Conservation (phyloP, 768 basidiomycete species). For the Pseudohyphozyma bogoriensis region DNA sequence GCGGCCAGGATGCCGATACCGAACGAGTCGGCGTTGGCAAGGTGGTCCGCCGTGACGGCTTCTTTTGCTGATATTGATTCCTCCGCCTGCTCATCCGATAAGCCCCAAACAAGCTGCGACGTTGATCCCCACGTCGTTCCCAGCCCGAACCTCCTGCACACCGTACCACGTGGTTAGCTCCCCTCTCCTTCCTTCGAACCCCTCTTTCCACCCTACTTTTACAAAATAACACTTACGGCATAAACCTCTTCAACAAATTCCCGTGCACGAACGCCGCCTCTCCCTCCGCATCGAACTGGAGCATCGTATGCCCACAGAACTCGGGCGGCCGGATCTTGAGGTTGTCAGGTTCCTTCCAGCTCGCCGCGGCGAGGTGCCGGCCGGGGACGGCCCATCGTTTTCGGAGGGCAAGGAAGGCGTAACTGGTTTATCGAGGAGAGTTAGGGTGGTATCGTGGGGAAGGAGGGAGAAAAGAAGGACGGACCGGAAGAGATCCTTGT, state of each 20-base stretch:
- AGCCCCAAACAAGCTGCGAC: too few relatives aligned
- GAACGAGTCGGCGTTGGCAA: slow-evolving; percentile 35
- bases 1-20: slow-evolving; percentile 35
- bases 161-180: not conserved
- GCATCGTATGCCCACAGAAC: slow-evolving; percentile 36
- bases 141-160: slow-evolving; percentile 19
- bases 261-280: slow-evolving; percentile 38
- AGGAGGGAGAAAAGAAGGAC: not conserved
- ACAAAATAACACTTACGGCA: not conserved
- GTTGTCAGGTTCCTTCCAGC: slow-evolving; percentile 16
- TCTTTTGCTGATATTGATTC: too few relatives aligned
- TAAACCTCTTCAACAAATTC: slow-evolving; percentile 41
- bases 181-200: too few relatives aligned
- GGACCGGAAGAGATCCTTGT: slow-evolving; percentile 40
- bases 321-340: slow-evolving; percentile 33
- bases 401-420: slow-evolving; percentile 40
- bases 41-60: slow-evolving; percentile 27
- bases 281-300: slow-evolving; percentile 39
- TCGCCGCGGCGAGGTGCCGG: slow-evolving; percentile 40
- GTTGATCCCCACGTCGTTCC: slow-evolving; percentile 34
- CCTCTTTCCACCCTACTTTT: too few relatives aligned
- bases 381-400: slow-evolving; percentile 45
- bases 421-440: slow-evolving; percentile 33
- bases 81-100: too few relatives aligned
- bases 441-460: too few relatives aligned